These are phyloP conservation scores for Vaccinium macrocarpon DNA, from an alignment of 148 eudicot genomes.

Conservation along the genomic window DNA sequence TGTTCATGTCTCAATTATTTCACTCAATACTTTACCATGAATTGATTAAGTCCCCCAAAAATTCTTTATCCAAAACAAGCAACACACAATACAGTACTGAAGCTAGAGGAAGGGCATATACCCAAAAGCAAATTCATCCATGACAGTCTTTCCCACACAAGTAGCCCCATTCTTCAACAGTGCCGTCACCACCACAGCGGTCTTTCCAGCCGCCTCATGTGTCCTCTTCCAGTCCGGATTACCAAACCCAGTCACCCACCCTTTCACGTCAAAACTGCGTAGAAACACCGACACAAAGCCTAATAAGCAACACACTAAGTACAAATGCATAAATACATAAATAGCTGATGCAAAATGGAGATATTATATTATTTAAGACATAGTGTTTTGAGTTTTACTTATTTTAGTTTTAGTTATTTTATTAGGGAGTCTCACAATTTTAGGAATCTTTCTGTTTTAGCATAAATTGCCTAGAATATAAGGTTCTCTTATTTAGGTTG, in stretches of 20 bases:
- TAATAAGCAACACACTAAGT: background rate
- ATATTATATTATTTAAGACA: no score
- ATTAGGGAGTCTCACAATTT: no score
- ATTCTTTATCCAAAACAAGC: background rate
- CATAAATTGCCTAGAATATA: no score
- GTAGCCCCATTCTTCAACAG: conserved; percentile 84
- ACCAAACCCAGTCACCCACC: conserved; percentile 71
- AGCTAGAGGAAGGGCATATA: conserved; percentile 21
- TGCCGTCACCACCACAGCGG: conserved; percentile 57
- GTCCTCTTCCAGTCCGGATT: conserved; percentile 77
- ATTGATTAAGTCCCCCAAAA: background rate
- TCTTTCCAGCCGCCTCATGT: conserved; percentile 61
- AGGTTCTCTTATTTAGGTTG: no score
- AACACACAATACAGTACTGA: background rate
- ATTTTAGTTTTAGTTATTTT: no score
- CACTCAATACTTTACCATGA: background rate
- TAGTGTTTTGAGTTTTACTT: no score
- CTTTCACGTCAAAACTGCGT: conserved; percentile 75
- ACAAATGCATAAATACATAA: no score
- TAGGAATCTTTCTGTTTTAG: no score
- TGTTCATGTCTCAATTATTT: background rate
- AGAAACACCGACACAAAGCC: background rate
- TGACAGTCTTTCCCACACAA: conserved; percentile 78
- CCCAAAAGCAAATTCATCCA: conserved; percentile 82
- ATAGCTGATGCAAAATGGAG: no score